Percentiles rank a stretch among this genome's conserved stretches.
Evolutionary conservation across 331 rosid species (phyloP).

Genomic region (Malus hybrid): DNA sequence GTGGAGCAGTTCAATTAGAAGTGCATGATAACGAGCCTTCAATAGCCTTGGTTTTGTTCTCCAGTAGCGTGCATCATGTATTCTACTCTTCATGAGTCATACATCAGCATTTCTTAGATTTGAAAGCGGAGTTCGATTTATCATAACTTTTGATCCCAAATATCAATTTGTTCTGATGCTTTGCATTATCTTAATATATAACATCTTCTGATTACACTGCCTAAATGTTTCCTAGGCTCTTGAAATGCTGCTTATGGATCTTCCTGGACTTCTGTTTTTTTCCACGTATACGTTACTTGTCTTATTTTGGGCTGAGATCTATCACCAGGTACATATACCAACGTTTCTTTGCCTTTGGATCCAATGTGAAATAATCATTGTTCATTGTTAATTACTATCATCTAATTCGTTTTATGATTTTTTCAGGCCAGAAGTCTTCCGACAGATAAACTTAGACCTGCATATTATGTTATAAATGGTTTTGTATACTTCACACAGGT

Average conservation of each 20-base stretch:
- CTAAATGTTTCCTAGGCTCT: constrained; percentile 24
- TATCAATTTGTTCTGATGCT: neutral
- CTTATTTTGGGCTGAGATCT: constrained; percentile 88
- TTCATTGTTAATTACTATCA: neutral
- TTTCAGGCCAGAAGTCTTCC: constrained; percentile 80
- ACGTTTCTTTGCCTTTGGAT: constrained; percentile 3
- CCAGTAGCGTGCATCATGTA: neutral
- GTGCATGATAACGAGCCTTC: neutral
- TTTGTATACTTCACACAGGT: constrained; percentile 54
- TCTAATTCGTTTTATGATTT: neutral
- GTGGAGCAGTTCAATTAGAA: neutral
- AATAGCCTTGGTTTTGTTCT: neutral
- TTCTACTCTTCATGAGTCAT: neutral
- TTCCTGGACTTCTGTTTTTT: constrained; percentile 72
- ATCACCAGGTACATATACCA: constrained; percentile 62
- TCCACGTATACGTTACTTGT: constrained; percentile 74
- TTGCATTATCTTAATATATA: neutral
- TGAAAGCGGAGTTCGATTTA: neutral
- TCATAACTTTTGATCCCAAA: neutral
- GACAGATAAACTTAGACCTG: constrained; percentile 48
- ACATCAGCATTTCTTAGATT: neutral
- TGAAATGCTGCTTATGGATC: constrained; percentile 61
- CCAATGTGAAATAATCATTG: neutral
- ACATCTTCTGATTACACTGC: neutral
- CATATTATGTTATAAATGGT: constrained; percentile 57